These are phyloP conservation scores for Miamiensis avidus DNA, from an alignment of 169 alveolate species.

Conservation along the genomic window DNA sequence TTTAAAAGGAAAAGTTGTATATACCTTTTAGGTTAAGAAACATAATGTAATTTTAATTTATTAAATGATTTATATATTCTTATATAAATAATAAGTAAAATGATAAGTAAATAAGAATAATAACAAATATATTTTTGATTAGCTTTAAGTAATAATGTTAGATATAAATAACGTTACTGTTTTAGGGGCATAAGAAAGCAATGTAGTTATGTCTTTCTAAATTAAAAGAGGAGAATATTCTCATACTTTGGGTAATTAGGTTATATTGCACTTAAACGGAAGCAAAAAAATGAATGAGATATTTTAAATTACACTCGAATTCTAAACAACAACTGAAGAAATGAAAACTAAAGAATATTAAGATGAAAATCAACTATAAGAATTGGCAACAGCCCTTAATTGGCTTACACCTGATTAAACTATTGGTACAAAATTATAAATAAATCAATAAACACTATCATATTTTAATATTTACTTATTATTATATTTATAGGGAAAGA, in stretches of 20 bases:
- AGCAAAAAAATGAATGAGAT: too few relatives aligned
- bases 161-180: neutral
- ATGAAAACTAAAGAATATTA: neutral
- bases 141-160: neutral
- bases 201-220: neutral
- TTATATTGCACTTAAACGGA: neutral
- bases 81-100: too few relatives aligned
- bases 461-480: neutral
- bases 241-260: neutral
- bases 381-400: constrained; percentile 20
- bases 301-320: too few relatives aligned
- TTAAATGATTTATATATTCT: too few relatives aligned
- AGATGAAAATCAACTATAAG: too few relatives aligned
- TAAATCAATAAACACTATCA: neutral
- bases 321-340: too few relatives aligned
- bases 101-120: too few relatives aligned
- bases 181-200: neutral
- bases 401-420: constrained; percentile 43
- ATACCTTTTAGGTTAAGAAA: neutral
- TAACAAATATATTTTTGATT: too few relatives aligned
- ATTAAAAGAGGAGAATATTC: neutral
- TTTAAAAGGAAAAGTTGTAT: neutral
- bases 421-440: constrained; percentile 19
- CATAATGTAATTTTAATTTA: neutral
- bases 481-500: constrained; percentile 25